These are phyloP conservation scores for Coniochaeta ligniaria DNA, from an alignment of 2,329 filamentous ascomycete genomes.

Conservation along the genomic window DNA sequence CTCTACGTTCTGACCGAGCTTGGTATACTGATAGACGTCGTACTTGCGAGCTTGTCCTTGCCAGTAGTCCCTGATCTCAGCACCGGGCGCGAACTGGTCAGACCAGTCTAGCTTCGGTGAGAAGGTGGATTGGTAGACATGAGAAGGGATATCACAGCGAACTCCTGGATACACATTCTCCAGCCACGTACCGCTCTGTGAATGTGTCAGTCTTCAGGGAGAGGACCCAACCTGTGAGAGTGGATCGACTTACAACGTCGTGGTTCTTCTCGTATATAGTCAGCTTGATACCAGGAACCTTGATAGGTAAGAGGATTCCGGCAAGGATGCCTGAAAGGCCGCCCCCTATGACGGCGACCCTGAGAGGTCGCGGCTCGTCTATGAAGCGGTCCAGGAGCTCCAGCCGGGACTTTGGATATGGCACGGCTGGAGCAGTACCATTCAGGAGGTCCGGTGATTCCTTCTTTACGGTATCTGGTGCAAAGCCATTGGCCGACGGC, in stretches of 20 bases:
- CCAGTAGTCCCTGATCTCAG: slow-evolving; percentile 64
- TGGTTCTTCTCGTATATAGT: slow-evolving; percentile 62
- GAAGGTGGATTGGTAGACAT: slow-evolving; percentile 65
- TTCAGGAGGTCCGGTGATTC: neutral
- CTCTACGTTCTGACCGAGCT: slow-evolving; percentile 48
- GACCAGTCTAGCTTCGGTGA: slow-evolving; percentile 62
- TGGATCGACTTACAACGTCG: slow-evolving; percentile 46
- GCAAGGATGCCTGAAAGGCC: slow-evolving; percentile 57
- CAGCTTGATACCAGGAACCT: slow-evolving; percentile 60
- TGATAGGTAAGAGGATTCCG: slow-evolving; percentile 58
- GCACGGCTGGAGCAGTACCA: neutral
- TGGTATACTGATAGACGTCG: slow-evolving; percentile 52
- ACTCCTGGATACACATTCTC: slow-evolving; percentile 57
- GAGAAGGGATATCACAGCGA: slow-evolving; percentile 61
- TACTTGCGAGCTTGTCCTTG: slow-evolving; percentile 55
- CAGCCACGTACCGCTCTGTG: slow-evolving; percentile 44
- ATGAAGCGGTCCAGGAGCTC: slow-evolving; percentile 30
- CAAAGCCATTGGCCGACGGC: neutral
- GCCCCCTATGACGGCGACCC: slow-evolving; percentile 57
- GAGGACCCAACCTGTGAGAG: neutral
- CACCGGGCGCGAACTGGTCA: slow-evolving; percentile 58
- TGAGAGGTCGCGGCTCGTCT: slow-evolving; percentile 38
- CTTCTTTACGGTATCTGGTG: neutral
- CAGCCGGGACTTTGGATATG: slow-evolving; percentile 13
- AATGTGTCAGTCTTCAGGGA: neutral